Base-by-base conservation (phyloP, 2,329 filamentous ascomycete species). In the Diaporthe sp. region DNA sequence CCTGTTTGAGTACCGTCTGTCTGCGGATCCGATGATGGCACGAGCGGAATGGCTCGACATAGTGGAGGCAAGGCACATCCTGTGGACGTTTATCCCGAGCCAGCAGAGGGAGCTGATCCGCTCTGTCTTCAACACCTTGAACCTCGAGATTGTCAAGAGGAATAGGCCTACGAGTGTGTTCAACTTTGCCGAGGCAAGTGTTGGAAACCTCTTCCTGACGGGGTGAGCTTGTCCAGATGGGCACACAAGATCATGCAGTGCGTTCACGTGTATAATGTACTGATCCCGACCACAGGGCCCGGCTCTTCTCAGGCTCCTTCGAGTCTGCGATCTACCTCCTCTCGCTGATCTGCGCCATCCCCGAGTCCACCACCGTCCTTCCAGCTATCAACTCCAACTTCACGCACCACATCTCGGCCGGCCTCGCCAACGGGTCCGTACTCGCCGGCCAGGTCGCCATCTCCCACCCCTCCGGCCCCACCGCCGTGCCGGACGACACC, bases 331-430 rank as follows among this genome's bases (percentile, higher is more conserved):
- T 98, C 77, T 98, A 98, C 82, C 90, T 98, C 2, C 89, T 98
- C 6, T 94, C 94, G 69, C 94, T 93, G 79, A 94, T 98, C 78
- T 98, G 96, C 81, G 92, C 91, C n/a, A 94, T 98, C 0, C 94
- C 95, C 0, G 89, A 91, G 15, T 89, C 92, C 70, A 92, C 97
- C 8, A 89, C 92, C 0, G 95, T 98, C 0, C 91, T 98, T 22
- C 97, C 96, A 0, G 95, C 94, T 5, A 94, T 98, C 79, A 98
- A 98, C 86, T 95, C 94, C 77, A 98, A 98, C 83, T 98, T 98
- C 86, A 95, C 95, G 0, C 94, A 98, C 80, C 96, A 98, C 84
- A 98, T 98, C 79, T 95, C 94, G 8, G 96, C 95, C 2, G 93
- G 94, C 0, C 88, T 98, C 0, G 87, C 88, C 25, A 91, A 98